Evolutionary conservation across 352 stramenopile genomes (phyloP).

Genomic region (Phytophthora fragariae): DNA sequence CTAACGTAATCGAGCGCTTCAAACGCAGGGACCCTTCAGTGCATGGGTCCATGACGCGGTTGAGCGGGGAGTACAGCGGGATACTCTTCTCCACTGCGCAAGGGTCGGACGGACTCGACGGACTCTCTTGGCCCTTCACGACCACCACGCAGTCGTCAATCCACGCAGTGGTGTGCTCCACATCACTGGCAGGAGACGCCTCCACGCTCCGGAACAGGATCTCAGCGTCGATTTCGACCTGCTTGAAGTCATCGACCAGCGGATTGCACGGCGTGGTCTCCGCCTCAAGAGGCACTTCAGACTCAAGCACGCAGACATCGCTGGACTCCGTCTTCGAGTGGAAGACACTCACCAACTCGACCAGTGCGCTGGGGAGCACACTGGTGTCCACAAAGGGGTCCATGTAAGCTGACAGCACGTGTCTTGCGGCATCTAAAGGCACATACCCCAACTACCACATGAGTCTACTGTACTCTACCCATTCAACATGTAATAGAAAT

Average conservation of each 20-base stretch:
- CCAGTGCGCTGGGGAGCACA: slow-evolving; percentile 24
- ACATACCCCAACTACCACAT: slow-evolving; percentile 18
- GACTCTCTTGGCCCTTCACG: slow-evolving; percentile 23
- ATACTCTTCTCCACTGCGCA: slow-evolving; percentile 26
- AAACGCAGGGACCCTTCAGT: slow-evolving; percentile 20
- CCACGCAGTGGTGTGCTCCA: slow-evolving; percentile 33
- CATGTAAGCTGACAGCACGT: slow-evolving; percentile 39
- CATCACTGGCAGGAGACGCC: slow-evolving; percentile 10
- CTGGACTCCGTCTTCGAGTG: slow-evolving; percentile 27
- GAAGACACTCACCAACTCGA: slow-evolving; percentile 35
- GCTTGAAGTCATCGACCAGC: slow-evolving; percentile 26
- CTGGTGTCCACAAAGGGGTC: slow-evolving; percentile 35
- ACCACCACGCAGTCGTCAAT: slow-evolving; percentile 33
- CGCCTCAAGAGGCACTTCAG: slow-evolving; percentile 7
- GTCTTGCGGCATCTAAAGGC: slow-evolving; percentile 34
- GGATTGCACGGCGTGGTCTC: slow-evolving; percentile 3
- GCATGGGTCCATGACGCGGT: slow-evolving; percentile 20
- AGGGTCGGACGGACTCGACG: slow-evolving; percentile 25
- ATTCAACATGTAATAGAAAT: slow-evolving; percentile 1
- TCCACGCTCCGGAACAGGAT: slow-evolving; percentile 29
- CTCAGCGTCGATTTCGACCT: slow-evolving; percentile 29
- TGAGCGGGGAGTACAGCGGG: slow-evolving; percentile 26
- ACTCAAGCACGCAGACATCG: slow-evolving; percentile 19
- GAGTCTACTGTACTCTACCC: slow-evolving; percentile 10
- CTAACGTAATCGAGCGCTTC: slow-evolving; percentile 34